Conservation (phyloP, 2,329 filamentous ascomycete genomes). For the Lachnellula willkommii region DNA sequence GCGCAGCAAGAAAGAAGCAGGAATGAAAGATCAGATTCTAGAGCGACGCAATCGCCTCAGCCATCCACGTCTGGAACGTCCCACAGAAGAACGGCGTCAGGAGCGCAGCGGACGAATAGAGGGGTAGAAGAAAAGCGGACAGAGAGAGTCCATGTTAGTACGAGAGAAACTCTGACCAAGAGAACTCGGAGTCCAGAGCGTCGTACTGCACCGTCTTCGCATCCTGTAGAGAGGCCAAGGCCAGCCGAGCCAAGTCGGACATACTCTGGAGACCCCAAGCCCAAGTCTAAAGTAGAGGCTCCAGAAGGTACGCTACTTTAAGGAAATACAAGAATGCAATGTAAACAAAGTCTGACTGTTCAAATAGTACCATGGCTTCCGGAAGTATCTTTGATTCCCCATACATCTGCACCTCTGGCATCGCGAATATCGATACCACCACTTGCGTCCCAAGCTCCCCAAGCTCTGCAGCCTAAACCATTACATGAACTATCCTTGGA, state of each 20-base stretch:
- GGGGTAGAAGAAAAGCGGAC: slow-evolving; percentile 33
- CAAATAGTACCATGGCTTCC: slow-evolving; percentile 64
- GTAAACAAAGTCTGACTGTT: not conserved
- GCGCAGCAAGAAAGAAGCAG: slow-evolving; percentile 20
- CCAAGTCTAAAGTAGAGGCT: slow-evolving; percentile 40
- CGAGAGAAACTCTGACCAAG: slow-evolving; percentile 22
- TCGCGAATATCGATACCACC: slow-evolving; percentile 58
- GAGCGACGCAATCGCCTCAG: slow-evolving; percentile 25
- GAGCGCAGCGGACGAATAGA: not conserved
- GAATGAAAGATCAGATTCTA: slow-evolving; percentile 24
- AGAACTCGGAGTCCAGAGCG: not conserved
- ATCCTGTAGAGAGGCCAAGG: slow-evolving; percentile 13
- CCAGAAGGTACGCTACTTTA: slow-evolving; percentile 41
- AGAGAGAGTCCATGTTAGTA: slow-evolving; percentile 53
- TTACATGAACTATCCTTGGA: slow-evolving; percentile 72
- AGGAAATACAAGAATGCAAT: slow-evolving; percentile 56
- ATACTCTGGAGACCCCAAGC: slow-evolving; percentile 21
- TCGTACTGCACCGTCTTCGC: slow-evolving; percentile 9
- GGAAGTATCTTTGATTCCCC: slow-evolving; percentile 65
- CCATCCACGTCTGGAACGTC: slow-evolving; percentile 11
- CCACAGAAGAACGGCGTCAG: not conserved
- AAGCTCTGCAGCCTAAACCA: slow-evolving; percentile 59
- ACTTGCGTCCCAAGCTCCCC: slow-evolving; percentile 67
- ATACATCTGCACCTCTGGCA: slow-evolving; percentile 50
- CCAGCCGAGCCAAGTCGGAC: not conserved